A percentile compares a stretch with the other conserved stretches of the same genome.
phyloP scores from a whole-genome alignment of 257 asterid species.

The Linderniella brevidens region DNA sequence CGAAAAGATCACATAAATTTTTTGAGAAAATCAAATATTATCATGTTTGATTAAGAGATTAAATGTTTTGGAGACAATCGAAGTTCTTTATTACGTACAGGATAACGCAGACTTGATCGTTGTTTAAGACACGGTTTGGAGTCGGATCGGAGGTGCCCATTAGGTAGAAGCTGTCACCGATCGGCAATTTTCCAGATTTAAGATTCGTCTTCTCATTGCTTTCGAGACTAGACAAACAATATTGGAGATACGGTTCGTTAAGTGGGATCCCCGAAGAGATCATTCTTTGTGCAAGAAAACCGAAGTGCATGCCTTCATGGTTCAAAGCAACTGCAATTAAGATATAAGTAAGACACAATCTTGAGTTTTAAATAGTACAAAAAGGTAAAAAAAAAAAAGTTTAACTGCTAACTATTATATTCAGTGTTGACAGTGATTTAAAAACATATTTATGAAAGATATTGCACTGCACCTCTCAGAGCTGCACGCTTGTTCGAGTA shows the following conservation, averaged over 20 bases:
- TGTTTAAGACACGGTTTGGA: slow-evolving; percentile 20
- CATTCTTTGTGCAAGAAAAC: slow-evolving; percentile 45
- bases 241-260: slow-evolving; percentile 53
- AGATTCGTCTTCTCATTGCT: slow-evolving; percentile 24
- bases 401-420: no score
- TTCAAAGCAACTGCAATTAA: slow-evolving; percentile 43
- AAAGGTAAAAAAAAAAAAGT: no score
- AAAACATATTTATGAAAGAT: no score
- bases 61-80: no score
- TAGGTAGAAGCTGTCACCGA: slow-evolving; percentile 60
- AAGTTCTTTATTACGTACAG: slow-evolving; percentile 33
- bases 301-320: slow-evolving; percentile 30
- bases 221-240: slow-evolving; percentile 30
- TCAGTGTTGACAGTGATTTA: no score
- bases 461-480: slow-evolving; percentile 47
- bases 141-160: slow-evolving; percentile 94
- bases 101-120: slow-evolving; percentile 65
- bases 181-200: slow-evolving; percentile 46
- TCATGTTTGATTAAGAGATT: not conserved
- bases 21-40: slow-evolving; percentile 3
- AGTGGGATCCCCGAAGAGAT: slow-evolving; percentile 56
- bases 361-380: no score
- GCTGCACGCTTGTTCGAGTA: slow-evolving; percentile 40
- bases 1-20: not conserved
- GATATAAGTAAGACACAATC: no score